phyloP scores from a whole-genome alignment of 164 flowering plant genomes.

The Vitis labrusca region DNA sequence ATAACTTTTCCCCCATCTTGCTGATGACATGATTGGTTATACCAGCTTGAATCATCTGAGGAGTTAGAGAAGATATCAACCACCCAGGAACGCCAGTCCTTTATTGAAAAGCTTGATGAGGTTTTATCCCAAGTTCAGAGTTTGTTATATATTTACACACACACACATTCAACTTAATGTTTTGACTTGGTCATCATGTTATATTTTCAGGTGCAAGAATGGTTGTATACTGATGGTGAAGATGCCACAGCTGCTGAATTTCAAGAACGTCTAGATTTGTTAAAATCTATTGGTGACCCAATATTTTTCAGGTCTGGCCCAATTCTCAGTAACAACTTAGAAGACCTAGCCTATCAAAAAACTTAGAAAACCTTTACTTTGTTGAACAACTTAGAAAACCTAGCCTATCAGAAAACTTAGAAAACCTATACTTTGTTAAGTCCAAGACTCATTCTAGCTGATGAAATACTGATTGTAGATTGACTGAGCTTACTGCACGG shows the following conservation, averaged over 20 bases:
- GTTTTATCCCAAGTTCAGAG: conserved; percentile 21
- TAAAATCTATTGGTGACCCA: conserved; percentile 84
- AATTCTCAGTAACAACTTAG: too few species aligned
- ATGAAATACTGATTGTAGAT: conserved; percentile 38
- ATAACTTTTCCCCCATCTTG: not conserved
- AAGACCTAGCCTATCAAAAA: too few species aligned
- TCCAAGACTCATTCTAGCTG: not conserved
- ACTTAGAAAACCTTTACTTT: too few species aligned
- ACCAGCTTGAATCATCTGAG: conserved; percentile 74
- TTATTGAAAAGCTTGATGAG: conserved; percentile 85
- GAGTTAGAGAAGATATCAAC: conserved; percentile 67
- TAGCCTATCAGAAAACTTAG: too few species aligned
- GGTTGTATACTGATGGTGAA: conserved; percentile 97
- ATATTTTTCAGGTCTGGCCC: conserved; percentile 75
- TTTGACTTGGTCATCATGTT: not conserved
- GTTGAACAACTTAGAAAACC: too few species aligned
- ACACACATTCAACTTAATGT: not conserved
- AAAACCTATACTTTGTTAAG: not conserved
- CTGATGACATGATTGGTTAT: conserved; percentile 9
- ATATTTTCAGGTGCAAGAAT: conserved; percentile 78
- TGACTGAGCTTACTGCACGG: conserved; percentile 74
- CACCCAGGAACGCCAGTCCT: conserved; percentile 66
- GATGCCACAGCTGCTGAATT: conserved; percentile 87
- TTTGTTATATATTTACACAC: too few species aligned
- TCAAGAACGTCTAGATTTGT: conserved; percentile 56